Evolutionary conservation across 2,329 filamentous ascomycete genomes (phyloP).

Genomic region (Elsinoe ampelina): DNA sequence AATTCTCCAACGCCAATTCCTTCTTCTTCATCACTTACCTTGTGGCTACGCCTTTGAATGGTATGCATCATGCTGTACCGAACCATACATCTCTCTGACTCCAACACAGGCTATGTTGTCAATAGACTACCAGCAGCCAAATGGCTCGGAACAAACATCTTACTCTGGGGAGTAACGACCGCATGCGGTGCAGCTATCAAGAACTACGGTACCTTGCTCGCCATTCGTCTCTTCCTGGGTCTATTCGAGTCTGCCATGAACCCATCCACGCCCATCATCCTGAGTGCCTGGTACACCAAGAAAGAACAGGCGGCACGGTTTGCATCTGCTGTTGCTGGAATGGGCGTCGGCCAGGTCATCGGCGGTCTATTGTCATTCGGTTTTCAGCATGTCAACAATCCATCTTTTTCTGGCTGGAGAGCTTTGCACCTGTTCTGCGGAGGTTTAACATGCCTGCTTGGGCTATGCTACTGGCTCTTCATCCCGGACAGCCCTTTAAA

Average conservation of each 20-base stretch:
- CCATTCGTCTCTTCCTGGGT: conserved; percentile 40
- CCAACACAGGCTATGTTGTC: conserved; percentile 53
- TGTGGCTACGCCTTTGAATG: conserved; percentile 51
- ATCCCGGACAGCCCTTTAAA: conserved; percentile 61
- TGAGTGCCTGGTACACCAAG: conserved; percentile 32
- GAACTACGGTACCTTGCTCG: conserved; percentile 39
- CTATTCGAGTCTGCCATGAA: conserved; percentile 43
- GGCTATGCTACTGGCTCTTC: not conserved
- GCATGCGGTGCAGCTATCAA: conserved; percentile 37
- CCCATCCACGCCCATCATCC: conserved; percentile 44
- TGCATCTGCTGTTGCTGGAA: conserved; percentile 56
- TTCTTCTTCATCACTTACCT: conserved; percentile 36
- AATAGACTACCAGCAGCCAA: conserved; percentile 42
- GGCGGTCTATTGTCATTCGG: conserved; percentile 49
- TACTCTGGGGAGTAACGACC: conserved; percentile 37
- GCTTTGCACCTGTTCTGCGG: conserved; percentile 13
- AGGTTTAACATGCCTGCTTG: conserved; percentile 7
- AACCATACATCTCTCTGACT: conserved; percentile 51
- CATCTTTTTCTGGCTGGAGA: conserved; percentile 12
- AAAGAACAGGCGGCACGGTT: conserved; percentile 53
- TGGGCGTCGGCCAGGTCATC: conserved; percentile 48
- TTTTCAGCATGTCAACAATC: conserved; percentile 36
- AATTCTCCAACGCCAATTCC: conserved; percentile 28
- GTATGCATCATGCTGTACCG: conserved; percentile 40
- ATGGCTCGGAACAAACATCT: conserved; percentile 34